Evolutionary conservation across 371 early-diverging fungal genomes (phyloP), one percentile per base, ranked within the genome.

Genomic region (Actinomortierella wolfii): DNA sequence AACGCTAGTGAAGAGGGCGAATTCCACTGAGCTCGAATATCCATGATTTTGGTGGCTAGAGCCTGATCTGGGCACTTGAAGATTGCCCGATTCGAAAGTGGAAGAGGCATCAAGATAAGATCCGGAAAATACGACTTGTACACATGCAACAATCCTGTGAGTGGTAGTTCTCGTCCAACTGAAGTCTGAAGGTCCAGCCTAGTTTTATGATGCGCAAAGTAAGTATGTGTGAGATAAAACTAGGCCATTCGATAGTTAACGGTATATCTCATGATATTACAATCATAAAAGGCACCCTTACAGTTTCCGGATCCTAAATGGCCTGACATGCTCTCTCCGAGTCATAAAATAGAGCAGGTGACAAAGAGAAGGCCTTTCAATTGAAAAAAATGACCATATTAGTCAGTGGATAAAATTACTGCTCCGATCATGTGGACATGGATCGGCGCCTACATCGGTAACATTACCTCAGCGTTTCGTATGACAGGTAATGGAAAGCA

Each of bases 321-420:
- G 68, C 51, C 73, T 81, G 0, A 86, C 82, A 56, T 84, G 79
- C 2, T 74, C 76, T 11, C 76, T 61, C 47, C 66, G 62, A 3
- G 86, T 86, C 69, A 86, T 52, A 43, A 64, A 80, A 53, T 83
- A 86, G 0, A 86, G 74, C 3, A 86, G 57, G 56, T 86, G 86
- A 55, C 86, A 86, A 1, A 80, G n/a, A 5, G 62, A 41, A 1
- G 76, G 57, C 51, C 85, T 82, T 76, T n/a, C 9, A 47, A 8
- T 4, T 3, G 13, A 25, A 18, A 34, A 44, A 23, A 11, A 9
- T 18, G 25, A 59, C 43, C 9, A 53, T 5, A 26, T 23, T 39
- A n/a, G 9, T n/a, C n/a, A n/a, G n/a, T n/a, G n/a, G n/a, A n/a
- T n/a, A n/a, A n/a, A n/a, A n/a, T n/a, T n/a, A n/a, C n/a, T n/a